Percentiles rank a stretch among this genome's conserved stretches.
Evolutionary conservation across 1,284 basidiomycete species (phyloP).

Genomic region (Cryptococcus sp.): DNA sequence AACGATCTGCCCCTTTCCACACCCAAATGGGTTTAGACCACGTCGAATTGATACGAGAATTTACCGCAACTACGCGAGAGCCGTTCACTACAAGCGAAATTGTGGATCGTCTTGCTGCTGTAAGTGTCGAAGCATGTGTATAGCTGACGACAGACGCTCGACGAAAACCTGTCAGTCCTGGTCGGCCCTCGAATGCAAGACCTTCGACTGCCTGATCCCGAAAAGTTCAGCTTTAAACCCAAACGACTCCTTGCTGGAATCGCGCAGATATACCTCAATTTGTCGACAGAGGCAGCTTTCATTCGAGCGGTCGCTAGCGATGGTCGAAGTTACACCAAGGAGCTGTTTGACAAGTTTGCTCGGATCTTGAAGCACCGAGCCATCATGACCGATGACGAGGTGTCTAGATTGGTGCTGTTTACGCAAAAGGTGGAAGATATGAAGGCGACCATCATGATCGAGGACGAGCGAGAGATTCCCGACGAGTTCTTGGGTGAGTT

Average conservation of each 20-base stretch:
- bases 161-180: conserved; percentile 87
- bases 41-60: conserved; percentile 80
- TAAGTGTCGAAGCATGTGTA: conserved; percentile 47
- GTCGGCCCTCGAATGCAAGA: conserved; percentile 71
- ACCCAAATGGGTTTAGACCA: conserved; percentile 81
- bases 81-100: conserved; percentile 98
- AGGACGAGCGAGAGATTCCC: conserved; percentile 89
- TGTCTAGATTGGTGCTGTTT: conserved; percentile 67
- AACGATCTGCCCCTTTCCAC: conserved; percentile 78
- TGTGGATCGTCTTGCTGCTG: conserved; percentile 89
- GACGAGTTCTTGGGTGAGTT: conserved; percentile 85
- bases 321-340: conserved; percentile 82
- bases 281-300: conserved; percentile 74
- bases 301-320: conserved; percentile 86
- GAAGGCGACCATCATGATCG: conserved; percentile 66
- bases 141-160: conserved; percentile 50
- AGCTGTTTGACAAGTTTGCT: conserved; percentile 76
- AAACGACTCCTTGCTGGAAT: conserved; percentile 78
- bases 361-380: conserved; percentile 60
- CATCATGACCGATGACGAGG: conserved; percentile 75
- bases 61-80: conserved; percentile 83
- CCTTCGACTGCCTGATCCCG: conserved; percentile 77
- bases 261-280: conserved; percentile 84
- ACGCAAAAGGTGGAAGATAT: conserved; percentile 78
- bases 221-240: conserved; percentile 87